phyloP scores from a whole-genome alignment of 2,329 filamentous ascomycete species.

The Aspergillus phoenicis region DNA sequence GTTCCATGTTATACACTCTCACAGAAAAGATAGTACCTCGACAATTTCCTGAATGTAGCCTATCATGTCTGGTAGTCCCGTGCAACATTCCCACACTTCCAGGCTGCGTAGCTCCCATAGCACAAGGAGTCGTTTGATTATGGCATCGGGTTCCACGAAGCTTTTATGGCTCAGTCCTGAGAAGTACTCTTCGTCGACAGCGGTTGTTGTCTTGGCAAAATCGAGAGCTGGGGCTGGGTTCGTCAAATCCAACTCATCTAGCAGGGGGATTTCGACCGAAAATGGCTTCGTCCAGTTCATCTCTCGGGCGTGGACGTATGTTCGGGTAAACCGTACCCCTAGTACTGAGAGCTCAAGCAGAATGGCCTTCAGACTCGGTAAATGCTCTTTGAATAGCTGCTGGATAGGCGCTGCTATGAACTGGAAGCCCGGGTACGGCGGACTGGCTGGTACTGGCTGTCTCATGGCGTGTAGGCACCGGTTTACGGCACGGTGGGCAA shows the following conservation, averaged over 20 bases:
- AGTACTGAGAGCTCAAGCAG: constrained; percentile 43
- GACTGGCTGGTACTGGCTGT: constrained; percentile 17
- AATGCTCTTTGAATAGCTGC: constrained; percentile 36
- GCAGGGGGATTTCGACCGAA: constrained; percentile 33
- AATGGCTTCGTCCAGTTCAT: constrained; percentile 42
- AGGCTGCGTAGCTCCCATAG: constrained; percentile 38
- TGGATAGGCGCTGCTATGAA: constrained; percentile 45
- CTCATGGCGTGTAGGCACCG: constrained; percentile 33
- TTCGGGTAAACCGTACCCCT: constrained; percentile 36
- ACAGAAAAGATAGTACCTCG: constrained; percentile 27
- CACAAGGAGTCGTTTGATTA: constrained; percentile 24
- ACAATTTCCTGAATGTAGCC: constrained; percentile 38
- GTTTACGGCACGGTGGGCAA: constrained; percentile 40
- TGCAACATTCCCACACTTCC: constrained; percentile 43
- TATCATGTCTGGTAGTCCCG: constrained; percentile 37
- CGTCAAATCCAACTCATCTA: constrained; percentile 36
- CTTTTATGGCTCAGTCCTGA: constrained; percentile 28
- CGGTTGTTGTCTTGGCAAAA: constrained; percentile 37
- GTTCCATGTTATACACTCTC: neutral
- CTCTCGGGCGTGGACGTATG: constrained; percentile 36
- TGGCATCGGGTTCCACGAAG: constrained; percentile 27
- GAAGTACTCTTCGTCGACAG: constrained; percentile 35
- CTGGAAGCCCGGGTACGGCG: constrained; percentile 28
- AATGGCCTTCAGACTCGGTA: constrained; percentile 33
- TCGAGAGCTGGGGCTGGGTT: constrained; percentile 34